Evolutionary conservation across 176 grass and related monocot genomes (phyloP).

Genomic region (Bothriochloa decipiens): DNA sequence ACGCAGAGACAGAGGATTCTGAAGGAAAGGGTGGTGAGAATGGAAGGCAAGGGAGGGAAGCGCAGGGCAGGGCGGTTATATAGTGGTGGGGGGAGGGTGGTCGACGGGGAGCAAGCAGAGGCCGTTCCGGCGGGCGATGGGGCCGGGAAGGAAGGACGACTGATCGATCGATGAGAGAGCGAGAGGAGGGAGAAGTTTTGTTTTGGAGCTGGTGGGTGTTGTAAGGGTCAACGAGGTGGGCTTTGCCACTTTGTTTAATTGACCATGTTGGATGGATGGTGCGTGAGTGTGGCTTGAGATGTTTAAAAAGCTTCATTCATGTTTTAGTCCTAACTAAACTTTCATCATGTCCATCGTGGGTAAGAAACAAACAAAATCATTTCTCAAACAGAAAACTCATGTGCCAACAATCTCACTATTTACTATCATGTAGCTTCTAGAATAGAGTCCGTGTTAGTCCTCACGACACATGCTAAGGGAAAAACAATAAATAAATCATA

Average conservation of each 20-base stretch:
- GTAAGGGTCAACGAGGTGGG: conserved; percentile 61
- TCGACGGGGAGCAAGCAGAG: conserved; percentile 4
- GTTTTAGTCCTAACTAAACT: neutral
- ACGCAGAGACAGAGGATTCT: neutral
- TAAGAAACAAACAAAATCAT: neutral
- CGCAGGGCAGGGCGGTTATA: conserved; percentile 46
- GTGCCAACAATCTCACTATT: neutral
- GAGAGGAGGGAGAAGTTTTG: conserved; percentile 16
- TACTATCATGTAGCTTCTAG: neutral
- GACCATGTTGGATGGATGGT: conserved; percentile 23
- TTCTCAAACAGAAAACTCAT: neutral
- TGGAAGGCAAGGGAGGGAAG: conserved; percentile 32
- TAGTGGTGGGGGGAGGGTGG: conserved; percentile 32
- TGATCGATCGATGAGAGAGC: neutral
- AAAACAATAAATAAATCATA: neutral
- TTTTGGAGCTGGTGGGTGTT: conserved; percentile 29
- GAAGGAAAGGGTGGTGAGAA: conserved; percentile 18
- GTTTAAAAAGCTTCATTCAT: neutral
- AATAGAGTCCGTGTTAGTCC: neutral
- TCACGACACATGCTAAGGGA: neutral
- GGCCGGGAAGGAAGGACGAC: neutral
- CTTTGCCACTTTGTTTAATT: conserved; percentile 47
- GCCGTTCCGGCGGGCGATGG: conserved; percentile 50
- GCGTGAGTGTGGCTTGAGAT: neutral
- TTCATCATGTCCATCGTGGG: neutral